Evolutionary conservation across 1,284 basidiomycete species (phyloP).

Genomic region (Rhodotorula sp.): DNA sequence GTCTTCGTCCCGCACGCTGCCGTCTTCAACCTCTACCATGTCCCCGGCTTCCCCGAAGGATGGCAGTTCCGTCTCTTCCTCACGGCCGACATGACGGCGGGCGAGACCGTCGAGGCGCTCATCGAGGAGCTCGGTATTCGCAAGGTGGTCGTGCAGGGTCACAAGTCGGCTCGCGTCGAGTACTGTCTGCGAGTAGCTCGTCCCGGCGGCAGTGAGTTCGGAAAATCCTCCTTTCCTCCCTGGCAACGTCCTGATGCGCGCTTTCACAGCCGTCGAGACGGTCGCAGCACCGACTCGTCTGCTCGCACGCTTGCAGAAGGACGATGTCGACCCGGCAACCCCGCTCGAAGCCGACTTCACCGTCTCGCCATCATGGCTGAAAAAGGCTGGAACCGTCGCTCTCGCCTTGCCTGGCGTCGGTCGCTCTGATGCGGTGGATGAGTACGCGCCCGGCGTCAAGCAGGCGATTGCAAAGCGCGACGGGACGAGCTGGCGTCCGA

Average conservation of each 20-base stretch:
- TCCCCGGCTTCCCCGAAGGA: slow-evolving; percentile 74
- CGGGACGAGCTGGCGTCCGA: slow-evolving; percentile 31
- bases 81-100: slow-evolving; percentile 57
- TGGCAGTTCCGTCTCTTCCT: slow-evolving; percentile 66
- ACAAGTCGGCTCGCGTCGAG: slow-evolving; percentile 48
- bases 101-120: slow-evolving; percentile 59
- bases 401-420: slow-evolving; percentile 39
- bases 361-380: slow-evolving; percentile 48
- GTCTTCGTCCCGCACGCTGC: slow-evolving; percentile 8
- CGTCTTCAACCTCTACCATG: slow-evolving; percentile 47
- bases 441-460: background rate
- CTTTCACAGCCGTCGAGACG: slow-evolving; percentile 2
- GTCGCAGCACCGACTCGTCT: slow-evolving; percentile 16
- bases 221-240: background rate
- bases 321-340: background rate
- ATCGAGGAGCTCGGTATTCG: slow-evolving; percentile 68
- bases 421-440: background rate
- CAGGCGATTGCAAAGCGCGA: slow-evolving; percentile 13
- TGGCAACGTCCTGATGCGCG: background rate
- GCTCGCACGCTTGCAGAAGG: slow-evolving; percentile 15
- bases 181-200: slow-evolving; percentile 37
- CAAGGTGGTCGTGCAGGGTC: slow-evolving; percentile 53
- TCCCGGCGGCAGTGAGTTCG: background rate
- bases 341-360: slow-evolving; percentile 38
- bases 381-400: slow-evolving; percentile 47